These are phyloP conservation scores for Clohesyomyces aquaticus DNA, from an alignment of 495 filamentous ascomycete genomes.

Conservation along the genomic window DNA sequence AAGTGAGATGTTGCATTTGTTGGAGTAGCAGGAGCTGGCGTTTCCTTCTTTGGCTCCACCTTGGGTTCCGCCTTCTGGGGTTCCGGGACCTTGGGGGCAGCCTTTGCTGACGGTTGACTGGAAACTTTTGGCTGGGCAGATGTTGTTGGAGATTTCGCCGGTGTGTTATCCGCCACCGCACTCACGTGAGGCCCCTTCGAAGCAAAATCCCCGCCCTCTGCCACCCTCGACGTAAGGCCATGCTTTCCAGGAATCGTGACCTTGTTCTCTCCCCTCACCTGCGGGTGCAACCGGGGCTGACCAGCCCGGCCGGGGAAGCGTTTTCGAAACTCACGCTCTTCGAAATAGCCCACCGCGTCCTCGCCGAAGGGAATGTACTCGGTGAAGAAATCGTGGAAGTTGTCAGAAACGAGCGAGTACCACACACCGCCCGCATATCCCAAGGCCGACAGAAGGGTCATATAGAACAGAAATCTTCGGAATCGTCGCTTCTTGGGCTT, in stretches of 20 bases:
- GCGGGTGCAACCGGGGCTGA: conserved; percentile 54
- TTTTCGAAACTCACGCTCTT: conserved; percentile 91
- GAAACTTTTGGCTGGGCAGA: conserved; percentile 22
- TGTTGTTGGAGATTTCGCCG: neutral
- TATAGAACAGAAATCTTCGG: conserved; percentile 70
- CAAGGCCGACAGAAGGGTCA: conserved; percentile 72
- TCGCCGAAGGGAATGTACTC: conserved; percentile 96
- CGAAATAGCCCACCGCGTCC: conserved; percentile 93
- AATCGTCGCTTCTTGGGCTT: conserved; percentile 74
- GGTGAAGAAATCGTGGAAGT: conserved; percentile 99
- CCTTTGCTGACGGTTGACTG: conserved; percentile 10
- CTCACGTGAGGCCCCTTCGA: conserved; percentile 45
- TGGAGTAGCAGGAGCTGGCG: conserved; percentile 35
- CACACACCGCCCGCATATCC: conserved; percentile 87
- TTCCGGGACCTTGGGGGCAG: conserved; percentile 25
- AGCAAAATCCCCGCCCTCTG: conserved; percentile 55
- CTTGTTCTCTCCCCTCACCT: conserved; percentile 59
- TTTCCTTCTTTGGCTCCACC: conserved; percentile 35
- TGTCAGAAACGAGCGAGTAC: conserved; percentile 90
- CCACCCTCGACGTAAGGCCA: conserved; percentile 81
- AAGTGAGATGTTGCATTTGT: conserved; percentile 62
- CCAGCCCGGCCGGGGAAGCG: conserved; percentile 78
- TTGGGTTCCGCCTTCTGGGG: conserved; percentile 36
- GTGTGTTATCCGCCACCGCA: conserved; percentile 38
- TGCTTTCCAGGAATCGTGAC: conserved; percentile 84